Evolutionary conservation across 2,329 filamentous ascomycete species (phyloP).

Genomic region (Colletotrichum aenigma): DNA sequence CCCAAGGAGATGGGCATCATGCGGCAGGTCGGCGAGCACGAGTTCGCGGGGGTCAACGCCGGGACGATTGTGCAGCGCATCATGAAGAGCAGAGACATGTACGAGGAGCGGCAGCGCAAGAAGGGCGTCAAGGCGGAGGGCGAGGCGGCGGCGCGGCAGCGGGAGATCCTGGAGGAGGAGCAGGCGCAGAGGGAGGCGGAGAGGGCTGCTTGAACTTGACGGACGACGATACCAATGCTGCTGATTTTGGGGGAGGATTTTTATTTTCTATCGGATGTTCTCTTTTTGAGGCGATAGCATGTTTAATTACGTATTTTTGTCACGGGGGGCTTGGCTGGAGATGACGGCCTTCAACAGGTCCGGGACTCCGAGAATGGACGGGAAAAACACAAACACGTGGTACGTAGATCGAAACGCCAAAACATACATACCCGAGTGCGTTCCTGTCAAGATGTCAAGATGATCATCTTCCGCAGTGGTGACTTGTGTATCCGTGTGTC

Average conservation of each 20-base stretch:
- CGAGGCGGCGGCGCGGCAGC: constrained; percentile 68
- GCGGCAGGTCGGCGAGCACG: constrained; percentile 75
- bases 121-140: constrained; percentile 86
- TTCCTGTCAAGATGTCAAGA: background rate
- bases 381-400: background rate
- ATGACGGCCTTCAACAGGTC: constrained; percentile 20
- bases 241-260: background rate
- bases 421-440: background rate
- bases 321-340: background rate
- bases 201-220: constrained; percentile 22
- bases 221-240: background rate
- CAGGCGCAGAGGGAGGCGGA: constrained; percentile 53
- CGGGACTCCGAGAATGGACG: background rate
- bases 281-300: background rate
- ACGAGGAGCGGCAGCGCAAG: constrained; percentile 87
- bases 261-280: background rate
- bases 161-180: constrained; percentile 67
- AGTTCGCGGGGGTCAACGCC: constrained; percentile 87
- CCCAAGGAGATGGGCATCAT: constrained; percentile 87
- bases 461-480: background rate
- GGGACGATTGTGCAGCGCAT: constrained; percentile 92
- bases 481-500: background rate
- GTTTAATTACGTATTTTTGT: constrained; percentile 1
- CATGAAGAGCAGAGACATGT: constrained; percentile 82
- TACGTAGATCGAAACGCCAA: background rate